Conservation (phyloP, 2,329 filamentous ascomycete species). For the Scleromitrula shiraiana region DNA sequence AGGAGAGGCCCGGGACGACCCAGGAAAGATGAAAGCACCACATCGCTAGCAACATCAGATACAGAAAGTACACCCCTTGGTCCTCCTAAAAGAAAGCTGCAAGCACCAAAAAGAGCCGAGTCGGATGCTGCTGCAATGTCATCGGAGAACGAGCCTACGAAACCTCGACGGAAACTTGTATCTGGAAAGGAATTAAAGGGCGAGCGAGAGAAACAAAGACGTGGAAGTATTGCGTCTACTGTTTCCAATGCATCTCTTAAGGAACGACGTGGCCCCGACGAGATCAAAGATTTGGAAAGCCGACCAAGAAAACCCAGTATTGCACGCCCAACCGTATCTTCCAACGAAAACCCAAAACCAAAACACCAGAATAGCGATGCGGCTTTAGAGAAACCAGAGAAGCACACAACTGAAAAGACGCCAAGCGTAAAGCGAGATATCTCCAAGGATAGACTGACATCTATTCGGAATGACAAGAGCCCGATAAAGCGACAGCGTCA, state of each 20-base stretch:
- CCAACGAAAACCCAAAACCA: conserved; percentile 5
- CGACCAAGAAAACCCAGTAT: conserved; percentile 19
- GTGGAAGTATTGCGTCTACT: conserved; percentile 50
- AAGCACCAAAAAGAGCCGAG: conserved; percentile 44
- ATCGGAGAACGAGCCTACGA: conserved; percentile 39
- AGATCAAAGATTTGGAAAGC: conserved; percentile 45
- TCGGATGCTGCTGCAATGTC: conserved; percentile 45
- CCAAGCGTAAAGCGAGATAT: conserved; percentile 55
- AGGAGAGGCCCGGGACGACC: conserved; percentile 43
- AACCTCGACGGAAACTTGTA: conserved; percentile 54
- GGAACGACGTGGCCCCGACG: conserved; percentile 37
- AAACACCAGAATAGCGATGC: conserved; percentile 15
- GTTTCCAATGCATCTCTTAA: conserved; percentile 42
- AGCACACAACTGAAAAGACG: conserved; percentile 39
- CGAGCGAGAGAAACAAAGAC: conserved; percentile 42
- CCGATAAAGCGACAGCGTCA: conserved; percentile 50
- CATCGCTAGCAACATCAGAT: conserved; percentile 19
- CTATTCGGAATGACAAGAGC: conserved; percentile 39
- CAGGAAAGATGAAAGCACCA: conserved; percentile 40
- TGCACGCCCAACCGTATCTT: conserved; percentile 9
- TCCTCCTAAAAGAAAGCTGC: conserved; percentile 40
- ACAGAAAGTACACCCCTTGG: conserved; percentile 23
- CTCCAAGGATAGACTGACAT: conserved; percentile 45
- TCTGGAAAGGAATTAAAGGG: conserved; percentile 55
- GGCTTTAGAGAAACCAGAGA: conserved; percentile 19